These are phyloP conservation scores for Blastomyces parvus DNA, from an alignment of 2,329 filamentous ascomycete species.

Conservation along the genomic window DNA sequence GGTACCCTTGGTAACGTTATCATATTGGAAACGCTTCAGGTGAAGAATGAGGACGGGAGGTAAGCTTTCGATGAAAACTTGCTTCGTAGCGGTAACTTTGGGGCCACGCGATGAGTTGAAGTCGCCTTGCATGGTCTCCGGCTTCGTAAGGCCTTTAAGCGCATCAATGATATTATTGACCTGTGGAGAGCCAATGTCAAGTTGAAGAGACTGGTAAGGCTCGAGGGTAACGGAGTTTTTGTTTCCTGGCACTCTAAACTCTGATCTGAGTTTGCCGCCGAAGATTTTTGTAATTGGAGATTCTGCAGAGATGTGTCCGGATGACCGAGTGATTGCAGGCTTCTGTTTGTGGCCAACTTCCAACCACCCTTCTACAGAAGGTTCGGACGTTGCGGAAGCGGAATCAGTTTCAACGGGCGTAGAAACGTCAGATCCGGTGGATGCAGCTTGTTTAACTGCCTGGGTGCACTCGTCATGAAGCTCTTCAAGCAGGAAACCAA, in stretches of 20 bases:
- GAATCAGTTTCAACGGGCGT: constrained; percentile 37
- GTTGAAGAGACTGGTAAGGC: constrained; percentile 85
- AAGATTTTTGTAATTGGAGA: constrained; percentile 93
- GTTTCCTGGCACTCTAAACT: constrained; percentile 73
- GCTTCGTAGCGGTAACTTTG: constrained; percentile 74
- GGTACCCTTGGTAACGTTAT: constrained; percentile 68
- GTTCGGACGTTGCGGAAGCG: constrained; percentile 25
- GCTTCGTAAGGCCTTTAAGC: constrained; percentile 69
- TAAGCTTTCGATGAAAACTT: constrained; percentile 84
- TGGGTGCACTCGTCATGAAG: constrained; percentile 85
- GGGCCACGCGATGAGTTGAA: constrained; percentile 71
- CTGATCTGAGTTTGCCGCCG: constrained; percentile 79
- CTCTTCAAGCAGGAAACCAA: constrained; percentile 84
- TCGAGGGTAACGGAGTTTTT: constrained; percentile 89
- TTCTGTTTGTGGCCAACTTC: constrained; percentile 93
- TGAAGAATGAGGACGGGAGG: constrained; percentile 90
- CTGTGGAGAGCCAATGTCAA: constrained; percentile 82
- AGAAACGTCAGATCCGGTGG: constrained; percentile 36
- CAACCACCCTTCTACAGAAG: constrained; percentile 64
- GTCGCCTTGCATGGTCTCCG: constrained; percentile 76
- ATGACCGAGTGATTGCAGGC: constrained; percentile 73
- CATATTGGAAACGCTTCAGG: constrained; percentile 94
- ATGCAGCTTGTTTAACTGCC: constrained; percentile 53
- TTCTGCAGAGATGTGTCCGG: constrained; percentile 59
- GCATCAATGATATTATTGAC: constrained; percentile 89